phyloP scores from a whole-genome alignment of 139 green algal species.

The Coccomyxa sp. region DNA sequence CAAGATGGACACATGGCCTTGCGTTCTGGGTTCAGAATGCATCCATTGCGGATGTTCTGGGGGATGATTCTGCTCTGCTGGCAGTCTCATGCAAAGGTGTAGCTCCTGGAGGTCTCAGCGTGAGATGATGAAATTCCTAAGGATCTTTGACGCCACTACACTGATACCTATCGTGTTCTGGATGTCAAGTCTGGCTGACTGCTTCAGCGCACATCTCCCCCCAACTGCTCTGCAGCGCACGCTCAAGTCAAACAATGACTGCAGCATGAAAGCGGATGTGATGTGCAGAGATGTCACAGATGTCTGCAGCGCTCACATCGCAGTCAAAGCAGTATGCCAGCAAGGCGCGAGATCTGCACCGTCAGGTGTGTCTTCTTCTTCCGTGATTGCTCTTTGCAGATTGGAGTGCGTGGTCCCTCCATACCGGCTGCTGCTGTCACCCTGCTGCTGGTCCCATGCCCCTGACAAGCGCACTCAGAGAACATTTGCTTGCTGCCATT shows the following conservation, averaged over 20 bases:
- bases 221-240: background rate
- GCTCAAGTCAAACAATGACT: background rate
- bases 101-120: background rate
- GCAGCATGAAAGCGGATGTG: background rate
- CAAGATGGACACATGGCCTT: background rate
- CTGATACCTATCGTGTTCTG: background rate
- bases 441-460: background rate
- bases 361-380: slow-evolving; percentile 32
- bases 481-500: background rate
- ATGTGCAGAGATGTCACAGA: slow-evolving; percentile 72
- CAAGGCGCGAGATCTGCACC: slow-evolving; percentile 84
- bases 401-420: background rate
- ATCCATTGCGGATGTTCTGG: background rate
- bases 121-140: background rate
- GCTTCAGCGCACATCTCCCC: background rate
- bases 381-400: background rate
- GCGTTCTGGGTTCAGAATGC: background rate
- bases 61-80: background rate
- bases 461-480: background rate
- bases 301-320: slow-evolving; percentile 70
- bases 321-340: slow-evolving; percentile 85
- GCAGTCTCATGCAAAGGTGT: background rate
- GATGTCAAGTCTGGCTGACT: background rate
- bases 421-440: background rate
- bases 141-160: background rate